These are phyloP conservation scores for Suhomyces bokatorum DNA, from an alignment of 1,139 yeast genomes.

Conservation along the genomic window DNA sequence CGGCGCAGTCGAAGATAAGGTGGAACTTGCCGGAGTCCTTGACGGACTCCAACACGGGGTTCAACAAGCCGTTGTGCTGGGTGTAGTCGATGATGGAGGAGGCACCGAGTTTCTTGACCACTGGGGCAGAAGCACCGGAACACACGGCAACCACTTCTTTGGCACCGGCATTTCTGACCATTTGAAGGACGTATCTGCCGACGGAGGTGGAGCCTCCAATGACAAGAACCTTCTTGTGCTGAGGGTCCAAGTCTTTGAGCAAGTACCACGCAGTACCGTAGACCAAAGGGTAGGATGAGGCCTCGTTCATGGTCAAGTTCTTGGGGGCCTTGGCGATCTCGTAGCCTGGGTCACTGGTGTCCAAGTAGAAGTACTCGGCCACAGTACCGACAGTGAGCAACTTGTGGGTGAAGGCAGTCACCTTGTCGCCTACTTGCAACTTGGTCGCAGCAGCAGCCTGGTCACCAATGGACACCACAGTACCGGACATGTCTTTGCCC, in stretches of 20 bases:
- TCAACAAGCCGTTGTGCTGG: conserved; percentile 24
- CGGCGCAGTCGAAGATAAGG: conserved; percentile 33
- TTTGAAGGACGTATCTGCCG: conserved; percentile 60
- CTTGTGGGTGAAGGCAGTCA: conserved; percentile 55
- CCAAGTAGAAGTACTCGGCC: conserved; percentile 42
- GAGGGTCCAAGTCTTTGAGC: conserved; percentile 32
- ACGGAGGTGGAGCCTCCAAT: conserved; percentile 79
- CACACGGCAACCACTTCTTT: conserved; percentile 47
- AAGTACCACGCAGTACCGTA: conserved; percentile 58
- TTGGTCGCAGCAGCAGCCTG: conserved; percentile 27
- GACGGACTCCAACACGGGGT: conserved; percentile 31
- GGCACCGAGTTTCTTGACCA: conserved; percentile 52
- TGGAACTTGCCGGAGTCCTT: conserved; percentile 36
- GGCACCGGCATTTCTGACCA: conserved; percentile 52
- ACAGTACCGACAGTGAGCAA: conserved; percentile 53
- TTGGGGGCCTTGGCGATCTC: conserved; percentile 49
- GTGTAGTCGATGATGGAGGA: conserved; percentile 54
- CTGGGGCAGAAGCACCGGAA: conserved; percentile 36
- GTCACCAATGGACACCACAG: conserved; percentile 58
- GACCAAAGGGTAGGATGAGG: conserved; percentile 59
- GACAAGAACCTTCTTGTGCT: conserved; percentile 47
- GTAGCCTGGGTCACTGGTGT: conserved; percentile 43
- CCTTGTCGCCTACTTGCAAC: conserved; percentile 60
- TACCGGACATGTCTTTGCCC: conserved; percentile 73
- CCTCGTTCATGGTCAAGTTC: conserved; percentile 49